These are phyloP conservation scores for Aureobasidium sp. DNA, from an alignment of 2,329 filamentous ascomycete genomes.

Conservation along the genomic window DNA sequence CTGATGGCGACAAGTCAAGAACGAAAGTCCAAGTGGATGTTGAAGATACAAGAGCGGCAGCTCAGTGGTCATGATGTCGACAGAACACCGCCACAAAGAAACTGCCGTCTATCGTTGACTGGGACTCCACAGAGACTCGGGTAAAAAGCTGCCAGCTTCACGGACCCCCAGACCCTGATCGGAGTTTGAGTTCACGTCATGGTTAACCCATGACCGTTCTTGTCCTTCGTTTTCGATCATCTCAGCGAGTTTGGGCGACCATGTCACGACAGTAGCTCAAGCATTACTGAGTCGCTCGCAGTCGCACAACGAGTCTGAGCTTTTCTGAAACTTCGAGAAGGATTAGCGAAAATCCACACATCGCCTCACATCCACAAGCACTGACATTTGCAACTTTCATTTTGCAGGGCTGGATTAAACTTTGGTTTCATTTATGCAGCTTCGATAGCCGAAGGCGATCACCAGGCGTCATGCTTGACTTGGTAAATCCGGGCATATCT, in stretches of 20 bases:
- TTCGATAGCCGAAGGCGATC: conserved; percentile 10
- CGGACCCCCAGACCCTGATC: too few relatives aligned
- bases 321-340: conserved; percentile 9
- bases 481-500: neutral
- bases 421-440: conserved; percentile 5
- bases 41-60: too few relatives aligned
- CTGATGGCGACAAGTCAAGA: too few relatives aligned
- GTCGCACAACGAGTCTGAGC: neutral
- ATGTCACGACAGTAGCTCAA: too few relatives aligned
- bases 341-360: neutral
- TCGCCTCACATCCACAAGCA: conserved; percentile 1
- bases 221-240: too few relatives aligned
- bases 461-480: conserved; percentile 1
- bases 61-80: neutral
- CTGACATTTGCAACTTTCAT: neutral
- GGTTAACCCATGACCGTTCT: too few relatives aligned
- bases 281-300: neutral
- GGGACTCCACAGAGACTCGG: too few relatives aligned
- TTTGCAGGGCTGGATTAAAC: conserved; percentile 5
- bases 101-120: neutral
- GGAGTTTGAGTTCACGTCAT: too few relatives aligned
- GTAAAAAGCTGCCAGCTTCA: too few relatives aligned
- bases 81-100: neutral
- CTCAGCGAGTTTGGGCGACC: too few relatives aligned
- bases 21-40: too few relatives aligned